Conservation (phyloP, 345 rosid genomes). For the Acer negundo region DNA sequence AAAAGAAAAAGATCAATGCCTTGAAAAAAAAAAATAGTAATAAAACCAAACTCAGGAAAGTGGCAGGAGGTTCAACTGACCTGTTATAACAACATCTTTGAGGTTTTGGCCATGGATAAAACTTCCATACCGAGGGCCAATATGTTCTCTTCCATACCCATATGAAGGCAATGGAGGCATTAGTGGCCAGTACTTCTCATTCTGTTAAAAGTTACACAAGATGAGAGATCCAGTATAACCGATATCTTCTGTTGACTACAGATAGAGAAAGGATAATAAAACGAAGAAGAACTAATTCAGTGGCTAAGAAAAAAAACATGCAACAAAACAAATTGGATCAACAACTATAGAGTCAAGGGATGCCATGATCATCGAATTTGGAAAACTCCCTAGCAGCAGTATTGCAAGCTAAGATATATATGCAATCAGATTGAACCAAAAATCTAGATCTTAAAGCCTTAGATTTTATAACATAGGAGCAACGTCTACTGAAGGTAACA, state of each 20-base stretch:
- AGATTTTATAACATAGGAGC: background rate
- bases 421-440: background rate
- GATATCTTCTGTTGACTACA: background rate
- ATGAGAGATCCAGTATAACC: constrained; percentile 3
- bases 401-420: background rate
- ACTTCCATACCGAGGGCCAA: constrained; percentile 69
- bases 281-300: background rate
- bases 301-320: background rate
- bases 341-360: background rate
- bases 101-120: constrained; percentile 68
- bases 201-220: constrained; percentile 30
- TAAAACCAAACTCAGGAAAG: background rate
- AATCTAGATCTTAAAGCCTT: background rate
- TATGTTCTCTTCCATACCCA: constrained; percentile 69
- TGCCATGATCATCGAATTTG: background rate
- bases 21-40: background rate
- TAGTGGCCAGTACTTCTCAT: constrained; percentile 59
- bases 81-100: constrained; percentile 63
- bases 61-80: constrained; percentile 21
- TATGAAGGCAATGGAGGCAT: constrained; percentile 70
- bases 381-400: background rate
- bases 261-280: background rate
- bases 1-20: background rate
- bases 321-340: background rate
- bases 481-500: background rate